Base-by-base conservation (phyloP, 1,284 basidiomycete genomes). In the Naganishia sp. region DNA sequence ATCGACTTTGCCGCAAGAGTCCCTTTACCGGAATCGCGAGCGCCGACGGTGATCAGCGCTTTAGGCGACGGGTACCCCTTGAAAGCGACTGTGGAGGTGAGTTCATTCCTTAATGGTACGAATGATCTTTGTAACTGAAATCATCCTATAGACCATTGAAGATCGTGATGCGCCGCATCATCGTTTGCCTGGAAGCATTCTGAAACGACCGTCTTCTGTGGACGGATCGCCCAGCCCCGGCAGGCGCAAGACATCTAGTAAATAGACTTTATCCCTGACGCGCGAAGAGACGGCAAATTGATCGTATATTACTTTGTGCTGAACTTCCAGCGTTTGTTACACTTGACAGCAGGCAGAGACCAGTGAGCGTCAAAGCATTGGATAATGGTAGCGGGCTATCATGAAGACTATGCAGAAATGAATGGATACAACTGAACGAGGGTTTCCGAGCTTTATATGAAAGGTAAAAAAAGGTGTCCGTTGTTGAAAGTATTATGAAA, bases 11-110 rank as follows among this genome's bases (percentile, higher is more conserved):
- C 67, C 46, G n/a, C 23, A 43, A 59, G 43, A 25, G 23, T 65
- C 28, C 67, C 67, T 53, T 65, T 68, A 55, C 67, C 67, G 4
- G 67, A 65, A 7, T 66, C 59, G 5, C 43, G 64, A 25, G 57
- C 68, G 23, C 42, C 43, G 33, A 50, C 59, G 52, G 28, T 55
- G 10, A 31, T 67, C 54, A 55, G 36, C 13, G 10, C 10, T 16
- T 39, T 21, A 6, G 60, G 52, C 25, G 42, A 45, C 0, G 23
- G 49, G 39, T 44, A 55, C 31, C 48, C 55, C 55, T 46, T 65
- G 50, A 64, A 53, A 15, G 53, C 64, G n/a, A 68, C 68, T 15
- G 64, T 68, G 16, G 68, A 66, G 64, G 64, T 63, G 25, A 46
- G 68, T 39, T 25, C 18, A 6, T 31, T n/a, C 13, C 2, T 31